A percentile compares a stretch with the other conserved stretches of the same genome.
phyloP scores from a whole-genome alignment of 2,329 filamentous ascomycete genomes.

The Fusarium duplospermum region DNA sequence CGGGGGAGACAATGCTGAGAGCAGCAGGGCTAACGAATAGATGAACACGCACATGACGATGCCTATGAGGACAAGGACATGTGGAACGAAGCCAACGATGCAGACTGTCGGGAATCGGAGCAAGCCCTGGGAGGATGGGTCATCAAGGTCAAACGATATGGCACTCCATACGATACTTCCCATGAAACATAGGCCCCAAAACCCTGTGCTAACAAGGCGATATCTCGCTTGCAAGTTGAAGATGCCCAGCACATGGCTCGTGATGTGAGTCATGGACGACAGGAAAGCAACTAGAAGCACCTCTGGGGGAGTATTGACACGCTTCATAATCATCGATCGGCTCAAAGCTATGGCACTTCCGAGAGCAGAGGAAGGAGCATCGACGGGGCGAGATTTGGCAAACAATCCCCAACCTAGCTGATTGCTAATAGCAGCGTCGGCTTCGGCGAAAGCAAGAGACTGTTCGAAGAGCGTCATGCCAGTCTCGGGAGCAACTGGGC shows the following conservation, averaged over 20 bases:
- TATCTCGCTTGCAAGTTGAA: conserved; percentile 82
- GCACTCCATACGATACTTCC: conserved; percentile 83
- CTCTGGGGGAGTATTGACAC: conserved; percentile 90
- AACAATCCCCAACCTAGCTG: conserved; percentile 80
- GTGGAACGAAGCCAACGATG: conserved; percentile 93
- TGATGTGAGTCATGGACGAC: conserved; percentile 89
- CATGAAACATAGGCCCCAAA: conserved; percentile 95
- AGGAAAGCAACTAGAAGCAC: conserved; percentile 87
- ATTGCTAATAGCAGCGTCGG: conserved; percentile 86
- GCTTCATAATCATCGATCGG: conserved; percentile 76
- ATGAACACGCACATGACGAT: conserved; percentile 82
- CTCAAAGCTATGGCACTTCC: conserved; percentile 61
- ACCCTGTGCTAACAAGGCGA: conserved; percentile 85
- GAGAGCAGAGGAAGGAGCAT: conserved; percentile 33
- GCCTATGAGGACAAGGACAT: conserved; percentile 85
- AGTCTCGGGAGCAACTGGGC: conserved; percentile 83
- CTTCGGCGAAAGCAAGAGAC: conserved; percentile 94
- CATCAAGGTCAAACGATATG: conserved; percentile 69
- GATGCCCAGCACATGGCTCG: conserved; percentile 84
- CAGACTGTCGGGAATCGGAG: conserved; percentile 93
- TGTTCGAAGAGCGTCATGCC: conserved; percentile 98
- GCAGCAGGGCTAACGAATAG: conserved; percentile 78
- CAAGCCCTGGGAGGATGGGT: conserved; percentile 72
- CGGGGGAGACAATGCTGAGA: conserved; percentile 69
- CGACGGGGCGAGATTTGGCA: conserved; percentile 57